Percentiles rank a stretch among this genome's conserved stretches.
These are phyloP conservation scores for Phalaenopsis equestris DNA, from an alignment of 106 monocot genomes.

Conservation along the genomic window DNA sequence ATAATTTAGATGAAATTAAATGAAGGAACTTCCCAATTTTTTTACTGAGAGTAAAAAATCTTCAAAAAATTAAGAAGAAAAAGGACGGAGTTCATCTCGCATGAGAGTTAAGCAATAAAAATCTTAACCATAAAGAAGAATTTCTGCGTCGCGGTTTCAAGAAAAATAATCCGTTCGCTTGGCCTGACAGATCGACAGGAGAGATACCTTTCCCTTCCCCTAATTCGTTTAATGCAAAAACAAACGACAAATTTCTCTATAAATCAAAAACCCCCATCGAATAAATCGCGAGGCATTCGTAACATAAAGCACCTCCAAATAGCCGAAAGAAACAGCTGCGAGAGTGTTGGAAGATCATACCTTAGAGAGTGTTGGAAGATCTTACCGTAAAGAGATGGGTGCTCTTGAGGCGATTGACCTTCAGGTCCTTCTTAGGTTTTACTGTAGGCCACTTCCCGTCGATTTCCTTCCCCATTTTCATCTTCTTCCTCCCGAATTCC, in stretches of 20 bases:
- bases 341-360: conserved; percentile 9
- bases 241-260: background rate
- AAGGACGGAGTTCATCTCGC: background rate
- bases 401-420: conserved; percentile 42
- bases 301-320: background rate
- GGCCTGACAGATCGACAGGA: background rate
- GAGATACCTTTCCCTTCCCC: background rate
- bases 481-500: conserved; percentile 32
- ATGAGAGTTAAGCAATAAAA: background rate
- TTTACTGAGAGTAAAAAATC: background rate
- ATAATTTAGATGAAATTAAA: background rate
- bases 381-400: conserved; percentile 52
- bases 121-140: background rate
- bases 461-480: conserved; percentile 3
- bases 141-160: background rate
- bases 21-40: background rate
- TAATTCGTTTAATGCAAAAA: background rate
- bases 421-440: conserved; percentile 52
- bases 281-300: too few species aligned
- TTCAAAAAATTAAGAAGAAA: background rate
- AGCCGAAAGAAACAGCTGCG: background rate
- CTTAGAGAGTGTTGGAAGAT: conserved; percentile 26
- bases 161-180: background rate
- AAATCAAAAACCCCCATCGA: background rate
- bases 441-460: conserved; percentile 38